These are phyloP conservation scores for Mycena galopus DNA, from an alignment of 768 basidiomycete genomes.

Conservation along the genomic window DNA sequence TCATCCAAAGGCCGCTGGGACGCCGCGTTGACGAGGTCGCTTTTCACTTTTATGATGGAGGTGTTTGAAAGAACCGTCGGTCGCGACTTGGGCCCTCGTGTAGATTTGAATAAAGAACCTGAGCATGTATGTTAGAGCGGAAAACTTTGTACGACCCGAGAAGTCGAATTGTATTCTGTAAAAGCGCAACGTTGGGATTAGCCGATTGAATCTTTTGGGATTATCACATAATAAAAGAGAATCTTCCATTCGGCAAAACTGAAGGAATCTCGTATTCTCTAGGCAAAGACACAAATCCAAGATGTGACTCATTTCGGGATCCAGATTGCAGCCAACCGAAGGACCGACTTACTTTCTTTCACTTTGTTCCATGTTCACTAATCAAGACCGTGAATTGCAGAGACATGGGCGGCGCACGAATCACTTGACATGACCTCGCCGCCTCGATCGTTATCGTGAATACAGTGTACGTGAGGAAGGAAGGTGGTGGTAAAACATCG, in stretches of 20 bases:
- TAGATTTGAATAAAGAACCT: conserved; percentile 57
- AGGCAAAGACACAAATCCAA: no score
- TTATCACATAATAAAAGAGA: no score
- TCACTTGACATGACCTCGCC: conserved; percentile 31
- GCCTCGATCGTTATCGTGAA: conserved; percentile 54
- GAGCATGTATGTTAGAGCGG: conserved; percentile 85
- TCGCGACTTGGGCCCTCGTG: conserved; percentile 83
- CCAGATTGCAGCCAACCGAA: no score
- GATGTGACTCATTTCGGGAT: no score
- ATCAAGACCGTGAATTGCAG: conserved; percentile 28
- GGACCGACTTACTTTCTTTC: no score
- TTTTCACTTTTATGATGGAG: conserved; percentile 92
- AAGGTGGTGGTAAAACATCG: conserved; percentile 48
- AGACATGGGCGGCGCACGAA: conserved; percentile 26
- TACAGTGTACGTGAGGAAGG: conserved; percentile 61
- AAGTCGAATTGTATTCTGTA: no score
- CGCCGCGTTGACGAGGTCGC: conserved; percentile 84
- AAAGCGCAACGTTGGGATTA: no score
- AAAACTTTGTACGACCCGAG: no score
- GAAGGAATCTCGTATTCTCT: no score
- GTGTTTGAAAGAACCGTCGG: conserved; percentile 91
- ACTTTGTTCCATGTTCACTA: neutral
- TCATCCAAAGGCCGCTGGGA: conserved; percentile 96
- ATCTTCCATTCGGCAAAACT: no score
- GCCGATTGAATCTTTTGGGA: no score